Percentiles rank a stretch among this genome's conserved stretches.
These are phyloP conservation scores for Alnus glutinosa DNA, from an alignment of 306 rosid species.

Conservation along the genomic window DNA sequence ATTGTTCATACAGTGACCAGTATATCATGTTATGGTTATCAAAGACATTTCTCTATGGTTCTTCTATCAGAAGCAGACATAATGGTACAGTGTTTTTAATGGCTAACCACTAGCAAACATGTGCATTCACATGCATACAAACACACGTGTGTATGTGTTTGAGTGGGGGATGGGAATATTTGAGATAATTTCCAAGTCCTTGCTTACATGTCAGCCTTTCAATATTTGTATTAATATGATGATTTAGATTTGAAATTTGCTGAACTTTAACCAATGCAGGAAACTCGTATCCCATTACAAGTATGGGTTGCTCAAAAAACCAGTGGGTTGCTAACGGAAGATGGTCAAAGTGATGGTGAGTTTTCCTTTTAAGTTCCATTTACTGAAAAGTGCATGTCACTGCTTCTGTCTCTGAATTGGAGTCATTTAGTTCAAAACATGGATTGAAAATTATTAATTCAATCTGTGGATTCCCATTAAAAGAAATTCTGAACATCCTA, in stretches of 20 bases:
- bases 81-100: neutral
- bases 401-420: conserved; percentile 14
- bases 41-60: neutral
- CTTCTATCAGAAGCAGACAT: neutral
- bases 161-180: neutral
- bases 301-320: conserved; percentile 89
- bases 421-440: neutral
- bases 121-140: neutral
- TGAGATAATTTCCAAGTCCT: neutral
- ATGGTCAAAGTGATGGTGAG: conserved; percentile 61
- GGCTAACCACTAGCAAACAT: neutral
- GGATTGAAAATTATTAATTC: conserved; percentile 3
- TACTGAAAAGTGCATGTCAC: neutral
- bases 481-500: neutral
- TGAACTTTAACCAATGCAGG: conserved; percentile 54
- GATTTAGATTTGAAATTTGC: conserved; percentile 20
- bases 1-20: neutral
- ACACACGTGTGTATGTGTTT: neutral
- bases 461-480: neutral
- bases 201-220: conserved; percentile 10
- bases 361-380: conserved; percentile 23
- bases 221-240: conserved; percentile 1
- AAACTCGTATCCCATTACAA: conserved; percentile 85
- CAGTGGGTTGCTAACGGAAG: conserved; percentile 64
- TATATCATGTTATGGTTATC: neutral